These are phyloP conservation scores for Delphinella strobiligena DNA, from an alignment of 2,329 filamentous ascomycete species.

Conservation along the genomic window DNA sequence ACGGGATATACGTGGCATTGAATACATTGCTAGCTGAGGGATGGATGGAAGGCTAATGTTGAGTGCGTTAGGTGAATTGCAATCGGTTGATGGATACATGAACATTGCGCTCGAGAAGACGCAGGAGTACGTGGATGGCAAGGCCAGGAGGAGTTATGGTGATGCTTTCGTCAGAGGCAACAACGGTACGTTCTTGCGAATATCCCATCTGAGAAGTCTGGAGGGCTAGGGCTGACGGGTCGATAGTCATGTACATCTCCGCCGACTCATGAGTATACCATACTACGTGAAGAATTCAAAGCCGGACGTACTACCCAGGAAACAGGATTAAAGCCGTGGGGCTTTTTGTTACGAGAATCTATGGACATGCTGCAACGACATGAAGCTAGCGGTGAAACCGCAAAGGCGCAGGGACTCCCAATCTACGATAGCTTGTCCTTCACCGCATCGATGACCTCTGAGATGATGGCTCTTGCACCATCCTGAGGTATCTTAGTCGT, in stretches of 20 bases:
- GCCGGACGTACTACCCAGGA: too few relatives aligned
- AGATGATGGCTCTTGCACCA: conserved; percentile 2
- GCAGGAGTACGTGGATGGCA: conserved; percentile 78
- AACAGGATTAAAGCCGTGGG: too few relatives aligned
- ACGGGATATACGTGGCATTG: not conserved
- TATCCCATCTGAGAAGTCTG: not conserved
- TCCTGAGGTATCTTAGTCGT: conserved; percentile 32
- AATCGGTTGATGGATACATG: conserved; percentile 98
- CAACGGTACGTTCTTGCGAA: conserved; percentile 51
- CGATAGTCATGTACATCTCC: conserved; percentile 57
- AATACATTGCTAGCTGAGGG: too few relatives aligned
- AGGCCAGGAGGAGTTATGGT: conserved; percentile 71
- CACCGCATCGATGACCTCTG: conserved; percentile 4
- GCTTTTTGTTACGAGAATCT: too few relatives aligned
- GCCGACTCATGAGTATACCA: conserved; percentile 41
- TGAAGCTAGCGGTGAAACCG: too few relatives aligned
- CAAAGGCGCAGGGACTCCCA: too few relatives aligned
- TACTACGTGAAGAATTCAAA: too few relatives aligned
- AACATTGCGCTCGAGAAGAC: conserved; percentile 98
- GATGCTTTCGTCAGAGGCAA: conserved; percentile 95
- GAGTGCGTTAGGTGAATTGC: conserved; percentile 60
- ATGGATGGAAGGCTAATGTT: too few relatives aligned
- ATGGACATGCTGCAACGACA: too few relatives aligned
- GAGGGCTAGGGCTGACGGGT: not conserved
- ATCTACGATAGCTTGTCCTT: not conserved